Evolutionary conservation across 495 filamentous ascomycete genomes (phyloP).

Genomic region (Penicillium chermesinum): DNA sequence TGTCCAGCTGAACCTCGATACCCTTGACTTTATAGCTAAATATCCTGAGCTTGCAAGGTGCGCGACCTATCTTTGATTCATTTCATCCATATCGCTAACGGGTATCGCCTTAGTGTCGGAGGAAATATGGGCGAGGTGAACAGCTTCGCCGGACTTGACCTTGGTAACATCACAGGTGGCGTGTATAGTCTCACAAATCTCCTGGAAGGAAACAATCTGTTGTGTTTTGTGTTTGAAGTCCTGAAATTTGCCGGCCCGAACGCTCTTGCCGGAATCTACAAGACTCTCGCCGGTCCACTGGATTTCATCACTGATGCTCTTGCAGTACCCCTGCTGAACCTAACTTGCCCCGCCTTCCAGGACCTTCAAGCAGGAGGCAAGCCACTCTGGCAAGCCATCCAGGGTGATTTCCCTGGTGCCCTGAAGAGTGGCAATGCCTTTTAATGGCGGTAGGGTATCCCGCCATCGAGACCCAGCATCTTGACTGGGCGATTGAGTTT

Average conservation of each 20-base stretch:
- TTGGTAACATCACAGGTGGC: conserved; percentile 45
- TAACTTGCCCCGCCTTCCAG: conserved; percentile 35
- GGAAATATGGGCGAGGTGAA: conserved; percentile 54
- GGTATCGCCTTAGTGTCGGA: conserved; percentile 39
- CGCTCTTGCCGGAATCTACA: conserved; percentile 31
- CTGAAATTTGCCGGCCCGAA: conserved; percentile 40
- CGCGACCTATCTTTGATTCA: too few relatives aligned
- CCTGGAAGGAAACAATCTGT: conserved; percentile 41
- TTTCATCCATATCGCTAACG: too few relatives aligned
- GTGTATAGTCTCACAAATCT: conserved; percentile 39
- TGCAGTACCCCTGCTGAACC: conserved; percentile 21
- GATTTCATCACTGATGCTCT: conserved; percentile 24
- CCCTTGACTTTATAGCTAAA: conserved; percentile 30
- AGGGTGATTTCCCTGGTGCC: conserved; percentile 33
- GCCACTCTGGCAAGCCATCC: conserved; percentile 28
- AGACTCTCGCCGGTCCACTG: conserved; percentile 31
- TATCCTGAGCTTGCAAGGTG: conserved; percentile 38
- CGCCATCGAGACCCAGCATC: too few relatives aligned
- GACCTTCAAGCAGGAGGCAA: conserved; percentile 32
- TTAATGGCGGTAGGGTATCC: too few relatives aligned
- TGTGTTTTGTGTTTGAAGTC: conserved; percentile 44
- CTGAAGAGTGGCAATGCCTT: conserved; percentile 22
- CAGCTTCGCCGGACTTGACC: conserved; percentile 50
- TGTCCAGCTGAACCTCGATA: conserved; percentile 36
- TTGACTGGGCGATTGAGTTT: too few relatives aligned